Evolutionary conservation across 805 yeast species (phyloP), one percentile per base, ranked within the genome.

Genomic region (Schwanniomyces vanrijiae): DNA sequence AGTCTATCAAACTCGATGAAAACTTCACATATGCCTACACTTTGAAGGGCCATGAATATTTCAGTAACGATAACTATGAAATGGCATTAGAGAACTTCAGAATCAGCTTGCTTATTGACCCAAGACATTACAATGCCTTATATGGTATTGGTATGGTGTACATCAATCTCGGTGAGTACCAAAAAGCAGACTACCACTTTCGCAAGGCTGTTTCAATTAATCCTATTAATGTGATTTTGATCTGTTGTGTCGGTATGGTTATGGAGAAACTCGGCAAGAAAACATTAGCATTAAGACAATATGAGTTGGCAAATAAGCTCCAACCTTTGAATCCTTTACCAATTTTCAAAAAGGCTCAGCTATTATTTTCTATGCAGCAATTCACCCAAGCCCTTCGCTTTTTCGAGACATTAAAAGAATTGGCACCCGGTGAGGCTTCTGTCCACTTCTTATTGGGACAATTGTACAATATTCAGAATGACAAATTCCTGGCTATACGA

Each of bases 61-160:
- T 89, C 28, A 78, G 92, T 1, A 89, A 82, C 58, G 99, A 95
- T 68, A 90, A 95, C 31, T 88, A 86, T 67, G 97, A 90, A 61
- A 80, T 83, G 60, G 97, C 99, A 0, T 77, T 87, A 51, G 88
- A 86, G 47, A 82, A 89, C 50, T 94, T 90, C 75, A 68, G 96
- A 31, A 74, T 76, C 51, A 95, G 97, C 3, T 73, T 94, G 40
- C 70, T 85, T 20, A 76, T 84, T 37, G 96, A 92, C 58, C 77
- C 84, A 40, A 75, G 90, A 47, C 97, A 90, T 62, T 94, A 91
- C 66, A 94, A 92, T 65, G 97, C 98, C 0, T 82, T 91, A 59
- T 94, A 94, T 60, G 99, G 99, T 22, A 80, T 94, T 47, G 99
- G 98, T 6, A 90, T 90, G 92, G 95, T 90, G 24, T 86, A 84